Conservation (phyloP, 805 yeast species). For the Candida saitoana region DNA sequence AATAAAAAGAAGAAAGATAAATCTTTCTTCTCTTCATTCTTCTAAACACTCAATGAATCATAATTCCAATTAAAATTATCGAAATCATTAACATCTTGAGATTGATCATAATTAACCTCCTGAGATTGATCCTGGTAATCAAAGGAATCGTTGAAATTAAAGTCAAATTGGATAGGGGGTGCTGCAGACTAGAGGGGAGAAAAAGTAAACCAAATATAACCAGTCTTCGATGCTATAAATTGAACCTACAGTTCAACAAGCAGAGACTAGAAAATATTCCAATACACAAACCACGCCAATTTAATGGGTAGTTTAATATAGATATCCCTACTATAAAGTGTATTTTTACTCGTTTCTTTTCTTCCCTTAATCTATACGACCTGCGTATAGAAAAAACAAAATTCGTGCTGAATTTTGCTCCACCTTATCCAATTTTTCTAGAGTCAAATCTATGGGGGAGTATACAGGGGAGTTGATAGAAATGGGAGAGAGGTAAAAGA, state of each 20-base stretch:
- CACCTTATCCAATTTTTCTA: slow-evolving; percentile 28
- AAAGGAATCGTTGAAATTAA: slow-evolving; percentile 1
- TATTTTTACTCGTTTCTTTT: too few species aligned
- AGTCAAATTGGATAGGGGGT: slow-evolving; percentile 4
- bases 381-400: too few species aligned
- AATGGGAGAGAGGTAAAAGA: slow-evolving; percentile 37
- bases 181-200: slow-evolving; percentile 6
- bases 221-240: slow-evolving; percentile 6
- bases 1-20: neutral
- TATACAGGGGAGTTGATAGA: slow-evolving; percentile 37
- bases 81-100: neutral
- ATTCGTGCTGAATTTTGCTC: slow-evolving; percentile 48
- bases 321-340: neutral
- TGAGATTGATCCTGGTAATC: too few species aligned
- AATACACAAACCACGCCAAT: neutral
- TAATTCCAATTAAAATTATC: neutral
- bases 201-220: slow-evolving; percentile 1
- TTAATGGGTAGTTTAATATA: slow-evolving; percentile 1
- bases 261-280: slow-evolving; percentile 4
- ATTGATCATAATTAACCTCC: too few species aligned
- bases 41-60: neutral
- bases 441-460: slow-evolving; percentile 38
- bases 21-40: neutral
- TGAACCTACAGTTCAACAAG: slow-evolving; percentile 1
- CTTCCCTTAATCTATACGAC: too few species aligned